Conservation (phyloP, 2,329 filamentous ascomycete species). For the Lizonia empirigonia region DNA sequence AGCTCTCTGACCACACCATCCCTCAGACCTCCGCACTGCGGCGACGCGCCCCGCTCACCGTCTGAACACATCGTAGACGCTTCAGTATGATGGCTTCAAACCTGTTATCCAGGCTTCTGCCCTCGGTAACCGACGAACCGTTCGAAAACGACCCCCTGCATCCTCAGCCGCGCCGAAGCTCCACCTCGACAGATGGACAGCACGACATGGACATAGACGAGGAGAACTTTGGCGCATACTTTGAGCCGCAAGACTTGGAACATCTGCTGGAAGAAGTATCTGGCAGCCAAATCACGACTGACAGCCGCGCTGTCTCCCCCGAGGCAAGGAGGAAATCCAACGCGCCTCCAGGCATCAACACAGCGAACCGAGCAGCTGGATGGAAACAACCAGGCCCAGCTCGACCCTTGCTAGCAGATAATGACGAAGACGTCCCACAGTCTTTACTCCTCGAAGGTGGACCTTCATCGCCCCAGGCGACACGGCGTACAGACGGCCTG, state of each 20-base stretch:
- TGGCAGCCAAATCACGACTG: conserved; percentile 55
- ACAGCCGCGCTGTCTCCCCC: conserved; percentile 48
- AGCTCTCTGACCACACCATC: conserved; percentile 23
- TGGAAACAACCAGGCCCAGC: conserved; percentile 45
- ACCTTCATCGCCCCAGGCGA: conserved; percentile 30
- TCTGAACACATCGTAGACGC: conserved; percentile 24
- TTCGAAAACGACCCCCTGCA: conserved; percentile 51
- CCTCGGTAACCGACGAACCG: conserved; percentile 54
- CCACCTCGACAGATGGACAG: conserved; percentile 47
- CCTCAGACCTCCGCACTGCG: conserved; percentile 22
- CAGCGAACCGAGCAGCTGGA: conserved; percentile 38
- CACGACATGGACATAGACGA: conserved; percentile 57
- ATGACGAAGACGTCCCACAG: conserved; percentile 64
- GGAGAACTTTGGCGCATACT: conserved; percentile 56
- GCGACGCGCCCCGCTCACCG: conserved; percentile 37
- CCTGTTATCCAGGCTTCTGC: conserved; percentile 59
- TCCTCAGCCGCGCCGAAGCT: conserved; percentile 27
- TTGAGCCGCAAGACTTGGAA: conserved; percentile 63
- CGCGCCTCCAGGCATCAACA: conserved; percentile 34
- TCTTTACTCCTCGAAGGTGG: conserved; percentile 65
- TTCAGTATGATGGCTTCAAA: conserved; percentile 58
- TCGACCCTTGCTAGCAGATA: conserved; percentile 43
- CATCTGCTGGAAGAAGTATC: conserved; percentile 59
- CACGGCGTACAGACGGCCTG: conserved; percentile 35
- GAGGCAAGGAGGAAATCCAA: conserved; percentile 35